These are phyloP conservation scores for Pseudogymnoascus sp. DNA, from an alignment of 2,329 filamentous ascomycete genomes.

Conservation along the genomic window DNA sequence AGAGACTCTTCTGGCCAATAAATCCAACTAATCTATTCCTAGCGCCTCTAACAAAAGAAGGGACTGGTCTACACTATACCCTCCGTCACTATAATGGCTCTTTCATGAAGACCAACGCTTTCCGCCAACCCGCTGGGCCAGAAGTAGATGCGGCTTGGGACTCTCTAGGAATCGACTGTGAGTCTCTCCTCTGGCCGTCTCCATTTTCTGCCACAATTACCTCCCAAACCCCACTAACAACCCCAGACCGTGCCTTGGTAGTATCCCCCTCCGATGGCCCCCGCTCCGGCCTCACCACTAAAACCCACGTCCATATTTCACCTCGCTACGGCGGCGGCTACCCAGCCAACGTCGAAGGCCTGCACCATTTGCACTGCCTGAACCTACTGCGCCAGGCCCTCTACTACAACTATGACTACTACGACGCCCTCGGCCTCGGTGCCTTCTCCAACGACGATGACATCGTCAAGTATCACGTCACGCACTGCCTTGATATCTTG, in stretches of 20 bases:
- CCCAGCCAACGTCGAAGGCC: constrained; percentile 38
- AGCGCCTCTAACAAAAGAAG: not conserved
- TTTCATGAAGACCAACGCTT: constrained; percentile 43
- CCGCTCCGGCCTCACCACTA: constrained; percentile 33
- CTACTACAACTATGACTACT: constrained; percentile 47
- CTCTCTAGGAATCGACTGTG: constrained; percentile 42
- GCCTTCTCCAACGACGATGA: constrained; percentile 42
- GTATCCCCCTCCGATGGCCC: constrained; percentile 34
- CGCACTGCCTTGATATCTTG: constrained; percentile 47
- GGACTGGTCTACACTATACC: not conserved
- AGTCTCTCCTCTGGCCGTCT: constrained; percentile 14
- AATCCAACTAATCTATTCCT: not conserved
- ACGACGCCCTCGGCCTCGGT: constrained; percentile 35
- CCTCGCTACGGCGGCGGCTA: constrained; percentile 45
- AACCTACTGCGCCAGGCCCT: constrained; percentile 45
- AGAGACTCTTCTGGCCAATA: not conserved
- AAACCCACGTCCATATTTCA: constrained; percentile 43
- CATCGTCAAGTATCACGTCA: constrained; percentile 41
- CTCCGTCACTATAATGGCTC: constrained; percentile 36
- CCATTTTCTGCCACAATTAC: not conserved
- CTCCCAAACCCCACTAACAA: constrained; percentile 9
- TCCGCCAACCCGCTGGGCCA: constrained; percentile 37
- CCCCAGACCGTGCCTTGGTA: constrained; percentile 32
- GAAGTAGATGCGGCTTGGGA: constrained; percentile 47
- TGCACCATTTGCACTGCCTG: constrained; percentile 45